A percentile compares a stretch with the other conserved stretches of the same genome.
phyloP scores from a whole-genome alignment of 2,329 filamentous ascomycete species.

The Lachnellula suecica region DNA sequence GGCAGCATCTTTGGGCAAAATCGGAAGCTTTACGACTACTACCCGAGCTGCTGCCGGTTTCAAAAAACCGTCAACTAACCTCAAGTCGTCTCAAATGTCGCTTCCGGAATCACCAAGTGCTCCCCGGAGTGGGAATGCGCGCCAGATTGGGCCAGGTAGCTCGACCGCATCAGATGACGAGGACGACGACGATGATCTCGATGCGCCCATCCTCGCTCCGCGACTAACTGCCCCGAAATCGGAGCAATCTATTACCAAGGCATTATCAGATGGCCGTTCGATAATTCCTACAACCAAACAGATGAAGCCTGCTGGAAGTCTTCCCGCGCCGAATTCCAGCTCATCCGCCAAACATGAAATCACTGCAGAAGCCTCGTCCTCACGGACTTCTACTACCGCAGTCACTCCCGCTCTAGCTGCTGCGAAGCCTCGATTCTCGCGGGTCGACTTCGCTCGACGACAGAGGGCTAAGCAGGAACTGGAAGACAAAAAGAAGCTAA shows the following conservation, averaged over 20 bases:
- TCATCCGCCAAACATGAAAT: background rate
- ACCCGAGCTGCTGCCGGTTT: slow-evolving; percentile 35
- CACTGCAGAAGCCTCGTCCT: background rate
- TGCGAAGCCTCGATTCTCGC: slow-evolving; percentile 7
- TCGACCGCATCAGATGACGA: slow-evolving; percentile 21
- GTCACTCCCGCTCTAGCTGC: background rate
- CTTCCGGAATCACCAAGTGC: background rate
- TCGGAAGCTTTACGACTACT: slow-evolving; percentile 16
- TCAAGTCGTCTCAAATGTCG: slow-evolving; percentile 14
- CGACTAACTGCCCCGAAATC: slow-evolving; percentile 9
- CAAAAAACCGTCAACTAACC: slow-evolving; percentile 17
- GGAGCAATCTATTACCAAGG: background rate
- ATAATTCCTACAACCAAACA: background rate
- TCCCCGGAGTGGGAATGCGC: background rate
- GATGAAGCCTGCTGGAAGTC: background rate
- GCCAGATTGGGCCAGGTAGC: background rate
- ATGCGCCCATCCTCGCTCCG: slow-evolving; percentile 25
- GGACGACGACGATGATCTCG: slow-evolving; percentile 30
- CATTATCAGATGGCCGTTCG: background rate
- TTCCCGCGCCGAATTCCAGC: background rate
- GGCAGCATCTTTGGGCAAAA: slow-evolving; percentile 29
- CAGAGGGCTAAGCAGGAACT: slow-evolving; percentile 21
- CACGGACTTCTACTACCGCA: background rate
- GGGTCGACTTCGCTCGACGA: slow-evolving; percentile 22
- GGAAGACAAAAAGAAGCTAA: slow-evolving; percentile 19